Evolutionary conservation across 495 filamentous ascomycete genomes (phyloP).

Genomic region (Xylaria telfairii): DNA sequence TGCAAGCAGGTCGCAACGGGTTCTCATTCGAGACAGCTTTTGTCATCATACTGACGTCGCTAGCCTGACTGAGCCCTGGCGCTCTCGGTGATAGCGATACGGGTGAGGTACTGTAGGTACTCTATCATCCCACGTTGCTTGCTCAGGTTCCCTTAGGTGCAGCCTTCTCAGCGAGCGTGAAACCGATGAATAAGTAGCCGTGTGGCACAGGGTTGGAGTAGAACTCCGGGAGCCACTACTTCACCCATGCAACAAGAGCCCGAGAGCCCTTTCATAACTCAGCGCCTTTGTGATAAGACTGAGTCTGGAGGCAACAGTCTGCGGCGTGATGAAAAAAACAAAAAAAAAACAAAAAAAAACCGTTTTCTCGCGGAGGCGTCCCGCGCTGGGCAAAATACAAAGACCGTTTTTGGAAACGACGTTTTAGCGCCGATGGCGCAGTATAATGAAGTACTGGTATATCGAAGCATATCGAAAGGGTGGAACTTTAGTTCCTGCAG

Average conservation of each 20-base stretch:
- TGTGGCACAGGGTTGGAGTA: constrained; percentile 22
- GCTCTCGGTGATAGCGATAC: constrained; percentile 18
- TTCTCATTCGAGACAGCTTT: constrained; percentile 14
- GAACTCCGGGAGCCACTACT: background rate
- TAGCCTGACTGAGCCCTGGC: background rate
- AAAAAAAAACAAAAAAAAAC: too few relatives aligned
- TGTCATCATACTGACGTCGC: constrained; percentile 19
- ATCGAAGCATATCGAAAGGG: constrained; percentile 18
- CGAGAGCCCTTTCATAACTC: background rate
- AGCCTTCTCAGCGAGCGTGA: constrained; percentile 4
- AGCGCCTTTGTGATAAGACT: background rate
- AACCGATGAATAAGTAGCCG: constrained; percentile 1
- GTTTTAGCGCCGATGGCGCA: constrained; percentile 11
- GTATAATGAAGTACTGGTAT: constrained; percentile 1
- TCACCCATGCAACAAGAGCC: constrained; percentile 19
- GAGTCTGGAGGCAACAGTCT: background rate
- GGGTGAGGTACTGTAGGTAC: constrained; percentile 21
- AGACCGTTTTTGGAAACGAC: background rate
- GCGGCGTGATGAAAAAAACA: too few relatives aligned
- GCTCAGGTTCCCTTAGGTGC: background rate
- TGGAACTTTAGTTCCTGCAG: constrained; percentile 6
- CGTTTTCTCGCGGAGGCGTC: background rate
- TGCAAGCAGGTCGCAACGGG: constrained; percentile 2
- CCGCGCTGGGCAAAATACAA: constrained; percentile 24
- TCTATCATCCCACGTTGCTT: constrained; percentile 7